phyloP scores from a whole-genome alignment of 2,329 filamentous ascomycete species.

The Neofusicoccum sp. region DNA sequence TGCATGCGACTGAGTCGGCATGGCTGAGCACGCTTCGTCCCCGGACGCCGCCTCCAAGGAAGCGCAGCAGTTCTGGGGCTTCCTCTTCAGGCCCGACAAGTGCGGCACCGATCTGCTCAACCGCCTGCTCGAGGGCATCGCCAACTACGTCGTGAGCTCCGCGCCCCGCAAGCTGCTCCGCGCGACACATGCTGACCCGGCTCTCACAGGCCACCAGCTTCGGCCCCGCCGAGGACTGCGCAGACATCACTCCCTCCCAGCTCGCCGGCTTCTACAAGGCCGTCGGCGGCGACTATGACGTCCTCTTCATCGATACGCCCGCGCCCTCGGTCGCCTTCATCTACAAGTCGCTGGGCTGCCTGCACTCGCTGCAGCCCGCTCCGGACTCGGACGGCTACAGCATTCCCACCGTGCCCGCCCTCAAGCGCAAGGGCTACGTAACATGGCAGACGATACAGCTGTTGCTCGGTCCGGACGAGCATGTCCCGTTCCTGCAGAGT shows the following conservation, averaged over 20 bases:
- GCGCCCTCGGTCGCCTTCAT: constrained; percentile 80
- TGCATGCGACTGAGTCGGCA: constrained; percentile 14
- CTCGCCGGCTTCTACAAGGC: constrained; percentile 51
- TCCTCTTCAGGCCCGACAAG: constrained; percentile 52
- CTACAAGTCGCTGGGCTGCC: constrained; percentile 86
- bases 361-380: constrained; percentile 78
- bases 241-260: constrained; percentile 49
- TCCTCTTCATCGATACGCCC: constrained; percentile 74
- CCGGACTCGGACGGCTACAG: constrained; percentile 64
- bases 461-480: constrained; percentile 81
- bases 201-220: constrained; percentile 39
- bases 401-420: constrained; percentile 73
- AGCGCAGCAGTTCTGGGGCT: constrained; percentile 51
- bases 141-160: constrained; percentile 43
- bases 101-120: constrained; percentile 49
- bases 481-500: constrained; percentile 78
- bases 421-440: constrained; percentile 82
- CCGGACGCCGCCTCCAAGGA: constrained; percentile 38
- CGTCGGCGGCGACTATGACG: constrained; percentile 47
- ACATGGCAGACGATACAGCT: constrained; percentile 93
- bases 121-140: constrained; percentile 46
- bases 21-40: constrained; percentile 16
- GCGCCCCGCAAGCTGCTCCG: neutral
- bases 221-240: constrained; percentile 42
- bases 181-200: neutral